phyloP scores from a whole-genome alignment of 768 basidiomycete genomes.

The Podaxis rugospora region DNA sequence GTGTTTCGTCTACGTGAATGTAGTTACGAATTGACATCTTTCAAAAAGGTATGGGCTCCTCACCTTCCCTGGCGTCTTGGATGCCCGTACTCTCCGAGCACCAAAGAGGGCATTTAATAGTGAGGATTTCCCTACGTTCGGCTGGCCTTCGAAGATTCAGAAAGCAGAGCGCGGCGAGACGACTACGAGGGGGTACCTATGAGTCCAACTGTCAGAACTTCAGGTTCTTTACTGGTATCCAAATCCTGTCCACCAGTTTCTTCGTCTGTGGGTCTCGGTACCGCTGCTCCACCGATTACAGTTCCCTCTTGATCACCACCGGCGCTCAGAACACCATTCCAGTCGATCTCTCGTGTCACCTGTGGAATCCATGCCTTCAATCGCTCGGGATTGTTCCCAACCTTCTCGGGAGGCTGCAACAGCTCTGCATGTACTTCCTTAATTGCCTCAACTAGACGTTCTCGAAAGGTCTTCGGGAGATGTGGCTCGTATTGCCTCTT shows the following conservation, averaged over 20 bases:
- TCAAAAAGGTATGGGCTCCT: background rate
- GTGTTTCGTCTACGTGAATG: conserved; percentile 71
- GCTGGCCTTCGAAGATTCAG: conserved; percentile 56
- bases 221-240: conserved; percentile 27
- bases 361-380: conserved; percentile 60
- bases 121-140: conserved; percentile 95
- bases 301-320: conserved; percentile 40
- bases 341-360: conserved; percentile 66
- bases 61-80: conserved; percentile 85
- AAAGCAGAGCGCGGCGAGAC: no score
- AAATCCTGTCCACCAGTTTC: conserved; percentile 19
- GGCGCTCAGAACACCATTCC: conserved; percentile 56
- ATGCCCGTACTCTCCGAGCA: conserved; percentile 69
- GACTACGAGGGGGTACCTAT: conserved; percentile 47
- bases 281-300: conserved; percentile 37
- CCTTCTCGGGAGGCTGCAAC: conserved; percentile 58
- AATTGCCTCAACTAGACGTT: conserved; percentile 61
- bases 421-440: conserved; percentile 62
- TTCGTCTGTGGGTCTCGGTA: conserved; percentile 23
- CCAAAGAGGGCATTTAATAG: conserved; percentile 91
- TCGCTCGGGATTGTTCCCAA: conserved; percentile 43
- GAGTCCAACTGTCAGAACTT: conserved; percentile 74
- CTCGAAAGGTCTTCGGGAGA: conserved; percentile 62
- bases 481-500: conserved; percentile 53
- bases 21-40: background rate